Base-by-base conservation (phyloP, 352 stramenopile species). In the Globisporangium heterothallicum region DNA sequence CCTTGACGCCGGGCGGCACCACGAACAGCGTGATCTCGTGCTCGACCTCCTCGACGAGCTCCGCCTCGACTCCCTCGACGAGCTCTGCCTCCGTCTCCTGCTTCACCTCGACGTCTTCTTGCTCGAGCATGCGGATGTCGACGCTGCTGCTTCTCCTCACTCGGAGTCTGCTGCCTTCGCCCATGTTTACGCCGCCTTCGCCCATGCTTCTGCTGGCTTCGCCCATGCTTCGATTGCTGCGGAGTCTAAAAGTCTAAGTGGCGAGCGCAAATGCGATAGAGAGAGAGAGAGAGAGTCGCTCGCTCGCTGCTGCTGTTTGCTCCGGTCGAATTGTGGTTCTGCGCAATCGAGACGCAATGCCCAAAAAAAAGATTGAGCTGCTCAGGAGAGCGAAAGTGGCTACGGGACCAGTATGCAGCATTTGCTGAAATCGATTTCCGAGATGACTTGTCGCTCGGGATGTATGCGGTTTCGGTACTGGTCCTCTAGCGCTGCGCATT, bases 1-100 rank as follows among this genome's bases (percentile, higher is more conserved):
- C 41, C 14, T 41, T 48, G 48, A 24, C 60, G 22, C 58, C 54
- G 27, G 81, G 77, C 47, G 74, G 74, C 32, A 64, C 69, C 47
- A 92, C 74, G 25, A 82, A 45, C 21, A 92, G 56, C 44, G 63
- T 68, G 59, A 89, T 79, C 19, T 64, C 42, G 26, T 58, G 47
- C 42, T 92, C n/a, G n/a, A n/a, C n/a, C n/a, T n/a, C 81, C 40
- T 87, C 72, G 26, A 62, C 43, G 22, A 57, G 46, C 41, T 32
- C 46, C 2, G 24, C 47, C 18, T 35, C n/a, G n/a, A n/a, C n/a
- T n/a, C n/a, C 81, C 40, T 87, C 72, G 26, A 62, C 43, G 22
- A 57, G 46, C 41, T 32, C 46, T 4, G 24, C 47, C 18, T 35
- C n/a, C 26, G 41, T 45, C 40, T 44, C 24, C 24, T 24, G 27